phyloP scores from a whole-genome alignment of 1,284 basidiomycete species.

The Xerocomus cyaneibrunnescens region DNA sequence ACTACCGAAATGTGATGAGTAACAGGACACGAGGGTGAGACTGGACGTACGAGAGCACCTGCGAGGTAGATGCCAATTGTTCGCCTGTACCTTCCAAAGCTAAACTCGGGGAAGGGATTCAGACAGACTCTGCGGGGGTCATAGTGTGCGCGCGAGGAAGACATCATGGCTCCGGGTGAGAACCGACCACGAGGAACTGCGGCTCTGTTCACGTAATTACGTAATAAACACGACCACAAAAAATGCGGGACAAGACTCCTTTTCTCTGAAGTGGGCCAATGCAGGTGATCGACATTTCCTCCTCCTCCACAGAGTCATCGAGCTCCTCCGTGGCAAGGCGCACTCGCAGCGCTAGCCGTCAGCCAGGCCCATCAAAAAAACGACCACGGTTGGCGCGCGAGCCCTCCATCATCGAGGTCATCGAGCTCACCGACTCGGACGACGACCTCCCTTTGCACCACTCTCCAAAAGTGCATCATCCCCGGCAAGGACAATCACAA shows the following conservation, averaged over 20 bases:
- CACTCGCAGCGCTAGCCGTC: conserved; percentile 21
- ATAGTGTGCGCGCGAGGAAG: conserved; percentile 62
- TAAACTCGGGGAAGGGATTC: conserved; percentile 68
- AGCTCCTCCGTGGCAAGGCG: conserved; percentile 7
- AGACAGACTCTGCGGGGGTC: conserved; percentile 86
- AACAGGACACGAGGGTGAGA: not conserved
- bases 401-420: conserved; percentile 22
- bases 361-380: conserved; percentile 20
- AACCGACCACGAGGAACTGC: not conserved
- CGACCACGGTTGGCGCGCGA: conserved; percentile 10
- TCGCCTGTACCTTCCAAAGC: conserved; percentile 67
- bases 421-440: conserved; percentile 34
- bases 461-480: not conserved
- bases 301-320: conserved; percentile 29
- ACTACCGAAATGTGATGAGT: conserved; percentile 46
- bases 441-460: conserved; percentile 8
- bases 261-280: not conserved
- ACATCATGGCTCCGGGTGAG: conserved; percentile 8
- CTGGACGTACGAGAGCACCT: conserved; percentile 77
- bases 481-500: conserved; percentile 5
- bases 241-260: not conserved
- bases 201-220: conserved; percentile 7
- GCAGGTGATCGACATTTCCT: conserved; percentile 30
- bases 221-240: conserved; percentile 13
- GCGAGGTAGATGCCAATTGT: conserved; percentile 89